Evolutionary conservation across 1,284 basidiomycete genomes (phyloP), one percentile per base, ranked within the genome.

Genomic region (Rhizoctonia solani): DNA sequence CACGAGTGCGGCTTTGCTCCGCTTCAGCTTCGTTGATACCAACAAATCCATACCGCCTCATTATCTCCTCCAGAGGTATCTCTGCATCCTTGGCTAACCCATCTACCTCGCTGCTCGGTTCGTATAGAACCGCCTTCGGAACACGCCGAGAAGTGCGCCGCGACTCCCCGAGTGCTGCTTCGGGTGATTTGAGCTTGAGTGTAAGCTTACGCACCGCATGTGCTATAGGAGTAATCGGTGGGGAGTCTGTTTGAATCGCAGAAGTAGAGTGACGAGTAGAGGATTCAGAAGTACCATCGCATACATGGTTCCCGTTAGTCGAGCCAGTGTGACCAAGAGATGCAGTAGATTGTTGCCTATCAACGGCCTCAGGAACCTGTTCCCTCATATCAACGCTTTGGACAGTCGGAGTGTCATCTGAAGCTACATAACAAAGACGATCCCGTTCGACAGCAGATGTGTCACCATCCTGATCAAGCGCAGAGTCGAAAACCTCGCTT

Each of bases 11-110:
- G 29, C 44, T 25, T 30, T 39, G 44, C 21, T 49, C 55, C 19
- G 21, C 30, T 8, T 30, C 74, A 8, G 52, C 29, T 19, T 73
- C 72, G 30, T 67, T 41, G 44, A 52, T 42, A 23, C 73, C 54
- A 67, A 74, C 72, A 69, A 81, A 80, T 0, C 79, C 80, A 69
- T 84, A 84, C 68, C 79, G 77, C 63, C 75, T 76, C 69, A 83
- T 74, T 1, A 84, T 74, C 72, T 82, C 82, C 68, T 83, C 82
- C 58, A 84, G 79, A 0, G 82, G 80, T 54, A 84, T 49, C 67
- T 83, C 77, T 21, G 81, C 81, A 71, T 83, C 82, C 2, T 78
- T 78, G 16, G 77, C 72, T 0, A 83, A 74, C 0, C 80, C 82
- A 44, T 79, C 81, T 70, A 83, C 77, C 71, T 82, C 81, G 44